phyloP scores from a whole-genome alignment of 768 basidiomycete species.

The Amanita rimosa region DNA sequence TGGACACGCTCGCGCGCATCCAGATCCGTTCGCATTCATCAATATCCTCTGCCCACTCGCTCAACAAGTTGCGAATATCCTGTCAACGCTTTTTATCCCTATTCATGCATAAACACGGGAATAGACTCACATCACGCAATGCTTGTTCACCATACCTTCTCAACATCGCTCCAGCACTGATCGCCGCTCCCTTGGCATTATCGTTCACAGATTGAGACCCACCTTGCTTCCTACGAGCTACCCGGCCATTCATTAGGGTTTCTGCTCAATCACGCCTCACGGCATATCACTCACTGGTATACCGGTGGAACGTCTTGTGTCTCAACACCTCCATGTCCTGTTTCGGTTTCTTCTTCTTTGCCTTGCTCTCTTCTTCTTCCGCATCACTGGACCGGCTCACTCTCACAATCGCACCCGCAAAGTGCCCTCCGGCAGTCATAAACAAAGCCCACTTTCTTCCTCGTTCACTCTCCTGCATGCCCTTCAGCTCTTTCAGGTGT shows the following conservation, averaged over 20 bases:
- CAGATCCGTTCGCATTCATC: conserved; percentile 82
- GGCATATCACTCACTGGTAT: conserved; percentile 36
- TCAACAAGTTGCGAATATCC: conserved; percentile 81
- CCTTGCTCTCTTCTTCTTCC: conserved; percentile 31
- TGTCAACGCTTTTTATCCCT: conserved; percentile 15
- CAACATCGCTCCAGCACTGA: conserved; percentile 88
- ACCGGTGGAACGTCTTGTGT: conserved; percentile 97
- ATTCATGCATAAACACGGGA: background rate
- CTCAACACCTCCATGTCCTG: conserved; percentile 69
- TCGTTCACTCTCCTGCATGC: conserved; percentile 37
- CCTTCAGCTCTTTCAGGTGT: conserved; percentile 50
- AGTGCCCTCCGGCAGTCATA: conserved; percentile 97
- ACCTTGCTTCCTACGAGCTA: conserved; percentile 95
- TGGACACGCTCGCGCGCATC: conserved; percentile 81
- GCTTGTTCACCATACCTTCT: conserved; percentile 95
- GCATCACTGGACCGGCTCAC: conserved; percentile 38
- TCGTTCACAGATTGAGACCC: conserved; percentile 90
- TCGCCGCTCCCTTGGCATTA: conserved; percentile 84
- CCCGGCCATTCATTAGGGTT: conserved; percentile 6
- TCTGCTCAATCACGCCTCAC: background rate
- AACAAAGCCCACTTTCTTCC: conserved; percentile 88
- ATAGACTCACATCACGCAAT: conserved; percentile 63
- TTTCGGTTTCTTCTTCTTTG: conserved; percentile 29
- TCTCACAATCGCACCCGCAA: conserved; percentile 83
- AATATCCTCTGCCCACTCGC: conserved; percentile 84